Base-by-base conservation (phyloP, 192 early-diverging fungal species). In the Gaertneriomyces semiglobifer region DNA sequence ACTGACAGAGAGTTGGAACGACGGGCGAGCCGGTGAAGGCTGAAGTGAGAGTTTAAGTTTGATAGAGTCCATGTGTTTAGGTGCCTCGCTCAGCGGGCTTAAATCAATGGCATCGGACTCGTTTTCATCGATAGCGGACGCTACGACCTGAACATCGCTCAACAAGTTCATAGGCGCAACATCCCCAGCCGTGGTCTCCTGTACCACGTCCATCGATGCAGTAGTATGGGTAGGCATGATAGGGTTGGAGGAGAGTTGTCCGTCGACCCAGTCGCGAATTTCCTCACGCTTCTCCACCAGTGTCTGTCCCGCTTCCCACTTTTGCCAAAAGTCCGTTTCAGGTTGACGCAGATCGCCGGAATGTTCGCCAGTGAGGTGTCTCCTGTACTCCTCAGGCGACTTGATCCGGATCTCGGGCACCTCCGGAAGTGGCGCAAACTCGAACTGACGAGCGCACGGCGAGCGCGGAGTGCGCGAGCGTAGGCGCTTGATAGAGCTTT, bases 251-350 rank as follows among this genome's bases (percentile, higher is more conserved):
- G 48, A 18, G 2, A 33, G 25, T 33, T 33, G 25, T 2, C 25
- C 25, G 11, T 70, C 68, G 12, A 70, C 8, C 7, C 20, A 41
- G 42, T 12, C 47, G 19, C 68, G 59, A 14, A 70, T 20, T 8
- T n/a, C 38, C 18, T 70, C 60, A 19, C 68, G 59, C 46, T 61
- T 51, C 43, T 70, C 68, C 20, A 39, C 43, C 39, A 70, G 59
- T 16, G 51, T 39, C 46, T 70, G 60, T n/a, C 44, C 44, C 18
- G 50, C 68, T 25, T 20, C 59, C 68, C 68, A 70, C 41, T 46
- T 61, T 7, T 48, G 10, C 68, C 68, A 70, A 47, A 46, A 70
- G 43, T 70, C 60, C 9, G 19, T 16, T 42, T 43, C 46, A 52
- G 39, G 50, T 14, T 45, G 14, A 6, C 53, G 44, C 43, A 39